Percentiles rank a stretch among this genome's conserved stretches.
phyloP scores from a whole-genome alignment of 768 basidiomycete genomes.

The Candolleomyces eurysporus region DNA sequence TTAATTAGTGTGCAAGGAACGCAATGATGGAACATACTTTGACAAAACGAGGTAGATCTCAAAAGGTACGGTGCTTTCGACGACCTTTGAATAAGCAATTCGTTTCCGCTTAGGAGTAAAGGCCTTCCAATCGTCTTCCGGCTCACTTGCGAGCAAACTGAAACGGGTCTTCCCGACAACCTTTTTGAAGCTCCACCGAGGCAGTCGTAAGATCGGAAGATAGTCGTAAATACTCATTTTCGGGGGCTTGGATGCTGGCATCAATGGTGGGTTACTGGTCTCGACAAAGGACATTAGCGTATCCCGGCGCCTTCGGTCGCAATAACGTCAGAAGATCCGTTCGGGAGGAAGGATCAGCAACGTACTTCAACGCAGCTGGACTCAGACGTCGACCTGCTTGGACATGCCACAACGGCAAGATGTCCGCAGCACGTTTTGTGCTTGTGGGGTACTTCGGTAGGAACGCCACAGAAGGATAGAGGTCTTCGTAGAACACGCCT shows the following conservation, averaged over 20 bases:
- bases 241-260: slow-evolving; percentile 58
- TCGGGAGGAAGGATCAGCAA: not conserved
- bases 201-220: slow-evolving; percentile 49
- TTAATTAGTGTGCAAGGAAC: slow-evolving; percentile 5
- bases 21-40: slow-evolving; percentile 28
- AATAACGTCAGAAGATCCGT: not conserved
- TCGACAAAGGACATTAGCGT: slow-evolving; percentile 1
- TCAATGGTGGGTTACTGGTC: slow-evolving; percentile 29
- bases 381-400: slow-evolving; percentile 16
- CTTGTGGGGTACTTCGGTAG: slow-evolving; percentile 49
- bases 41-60: slow-evolving; percentile 56
- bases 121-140: slow-evolving; percentile 43
- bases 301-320: slow-evolving; percentile 1
- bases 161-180: slow-evolving; percentile 64
- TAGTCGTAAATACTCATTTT: slow-evolving; percentile 45
- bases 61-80: slow-evolving; percentile 61
- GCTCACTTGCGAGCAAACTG: slow-evolving; percentile 51
- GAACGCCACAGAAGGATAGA: slow-evolving; percentile 59
- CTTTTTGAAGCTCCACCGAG: slow-evolving; percentile 51
- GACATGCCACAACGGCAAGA: slow-evolving; percentile 52
- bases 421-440: slow-evolving; percentile 30
- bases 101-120: slow-evolving; percentile 6
- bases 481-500: slow-evolving; percentile 63
- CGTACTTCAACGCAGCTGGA: not conserved
- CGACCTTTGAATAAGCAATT: slow-evolving; percentile 19